Conservation (phyloP, 805 yeast species). For the Teunomyces atbi region DNA sequence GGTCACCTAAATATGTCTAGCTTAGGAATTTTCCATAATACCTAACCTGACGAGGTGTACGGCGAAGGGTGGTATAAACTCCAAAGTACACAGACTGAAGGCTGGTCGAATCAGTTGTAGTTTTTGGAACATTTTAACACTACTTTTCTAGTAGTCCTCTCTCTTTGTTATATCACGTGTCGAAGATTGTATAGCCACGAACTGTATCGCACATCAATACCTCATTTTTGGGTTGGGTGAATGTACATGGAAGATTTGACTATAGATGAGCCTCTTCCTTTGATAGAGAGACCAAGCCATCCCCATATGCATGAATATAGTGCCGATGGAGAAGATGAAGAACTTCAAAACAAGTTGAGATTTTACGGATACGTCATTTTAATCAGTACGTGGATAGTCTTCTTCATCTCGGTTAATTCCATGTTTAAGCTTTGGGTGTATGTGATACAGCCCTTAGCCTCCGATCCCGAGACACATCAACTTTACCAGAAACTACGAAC, state of each 20-base stretch:
- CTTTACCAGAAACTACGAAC: conserved; percentile 7
- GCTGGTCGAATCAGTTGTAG: too few species aligned
- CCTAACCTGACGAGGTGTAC: too few species aligned
- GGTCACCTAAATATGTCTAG: too few species aligned
- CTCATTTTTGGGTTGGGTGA: background rate
- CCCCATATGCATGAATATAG: conserved; percentile 6
- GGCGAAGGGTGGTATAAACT: too few species aligned
- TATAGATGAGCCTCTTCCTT: conserved; percentile 18
- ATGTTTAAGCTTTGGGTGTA: conserved; percentile 36
- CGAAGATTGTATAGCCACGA: too few species aligned
- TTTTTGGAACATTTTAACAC: too few species aligned
- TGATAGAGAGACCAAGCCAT: conserved; percentile 15
- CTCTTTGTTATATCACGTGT: too few species aligned
- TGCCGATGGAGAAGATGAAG: conserved; percentile 8
- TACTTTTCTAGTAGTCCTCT: too few species aligned
- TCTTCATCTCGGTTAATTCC: conserved; percentile 32
- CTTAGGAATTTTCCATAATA: too few species aligned
- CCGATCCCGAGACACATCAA: conserved; percentile 11
- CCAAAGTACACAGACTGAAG: too few species aligned
- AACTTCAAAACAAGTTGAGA: conserved; percentile 7
- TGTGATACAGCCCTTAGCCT: conserved; percentile 29
- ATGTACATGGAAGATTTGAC: background rate
- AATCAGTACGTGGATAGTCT: conserved; percentile 29
- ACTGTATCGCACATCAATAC: too few species aligned
- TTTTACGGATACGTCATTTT: conserved; percentile 31